Evolutionary conservation across 257 asterid species (phyloP).

Genomic region (Echites panduratus): DNA sequence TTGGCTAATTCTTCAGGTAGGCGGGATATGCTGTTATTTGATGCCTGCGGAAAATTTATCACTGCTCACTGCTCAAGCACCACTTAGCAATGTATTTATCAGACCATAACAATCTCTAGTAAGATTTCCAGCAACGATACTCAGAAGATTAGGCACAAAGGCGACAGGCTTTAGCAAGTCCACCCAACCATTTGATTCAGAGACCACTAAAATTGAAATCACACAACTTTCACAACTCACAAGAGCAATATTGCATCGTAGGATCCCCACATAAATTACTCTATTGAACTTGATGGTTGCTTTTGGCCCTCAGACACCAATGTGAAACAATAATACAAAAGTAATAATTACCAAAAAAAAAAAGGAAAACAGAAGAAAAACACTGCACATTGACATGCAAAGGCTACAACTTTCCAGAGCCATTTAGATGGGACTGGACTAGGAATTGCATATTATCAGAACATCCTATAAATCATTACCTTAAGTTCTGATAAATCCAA

Average conservation of each 20-base stretch:
- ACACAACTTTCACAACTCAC: background rate
- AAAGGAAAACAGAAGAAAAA: background rate
- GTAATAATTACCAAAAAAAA: no score
- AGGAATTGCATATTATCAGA: background rate
- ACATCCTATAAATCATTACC: conserved; percentile 32
- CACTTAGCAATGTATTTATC: background rate
- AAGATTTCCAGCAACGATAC: background rate
- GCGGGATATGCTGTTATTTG: conserved; percentile 73
- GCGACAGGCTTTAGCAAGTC: background rate
- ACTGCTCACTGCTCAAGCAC: conserved; percentile 10
- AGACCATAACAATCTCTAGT: background rate
- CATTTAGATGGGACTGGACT: background rate
- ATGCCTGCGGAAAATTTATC: conserved; percentile 55
- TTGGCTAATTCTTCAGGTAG: conserved; percentile 82
- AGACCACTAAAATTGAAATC: background rate
- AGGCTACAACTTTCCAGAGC: background rate
- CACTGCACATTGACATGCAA: background rate
- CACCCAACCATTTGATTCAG: background rate
- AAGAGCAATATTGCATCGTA: background rate
- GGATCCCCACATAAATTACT: background rate
- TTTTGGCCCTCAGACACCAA: background rate
- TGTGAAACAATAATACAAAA: background rate
- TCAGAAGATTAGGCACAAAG: background rate
- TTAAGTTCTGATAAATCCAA: conserved; percentile 63
- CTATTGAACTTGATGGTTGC: background rate